Conservation (phyloP, 2,329 filamentous ascomycete genomes). For the Rugonectria rugulosa region DNA sequence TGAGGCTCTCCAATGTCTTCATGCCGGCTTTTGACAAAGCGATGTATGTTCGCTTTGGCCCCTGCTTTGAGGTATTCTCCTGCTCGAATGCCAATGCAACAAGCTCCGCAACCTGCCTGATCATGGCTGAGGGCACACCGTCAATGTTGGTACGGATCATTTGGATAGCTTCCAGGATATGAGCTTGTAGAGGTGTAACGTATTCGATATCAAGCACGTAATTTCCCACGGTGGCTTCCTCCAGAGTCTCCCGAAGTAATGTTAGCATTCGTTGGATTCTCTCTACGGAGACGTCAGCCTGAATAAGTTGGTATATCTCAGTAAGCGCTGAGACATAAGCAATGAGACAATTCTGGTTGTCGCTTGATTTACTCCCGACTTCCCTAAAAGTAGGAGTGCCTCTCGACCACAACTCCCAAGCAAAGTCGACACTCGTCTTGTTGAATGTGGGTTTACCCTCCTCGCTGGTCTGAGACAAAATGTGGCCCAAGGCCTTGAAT, state of each 20-base stretch:
- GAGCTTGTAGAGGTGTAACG: slow-evolving; percentile 74
- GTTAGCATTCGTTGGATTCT: slow-evolving; percentile 73
- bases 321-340: slow-evolving; percentile 82
- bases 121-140: slow-evolving; percentile 72
- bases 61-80: slow-evolving; percentile 44
- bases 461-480: slow-evolving; percentile 61
- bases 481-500: slow-evolving; percentile 71
- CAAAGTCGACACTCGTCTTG: slow-evolving; percentile 63
- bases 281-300: slow-evolving; percentile 66
- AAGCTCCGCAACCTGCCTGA: slow-evolving; percentile 74
- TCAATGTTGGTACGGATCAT: slow-evolving; percentile 71
- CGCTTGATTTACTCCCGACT: slow-evolving; percentile 49
- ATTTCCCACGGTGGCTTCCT: slow-evolving; percentile 70
- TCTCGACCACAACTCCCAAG: slow-evolving; percentile 75
- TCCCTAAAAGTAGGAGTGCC: slow-evolving; percentile 62
- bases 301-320: slow-evolving; percentile 80
- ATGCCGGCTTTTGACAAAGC: slow-evolving; percentile 88
- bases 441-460: slow-evolving; percentile 54
- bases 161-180: slow-evolving; percentile 72
- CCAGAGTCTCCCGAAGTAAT: slow-evolving; percentile 75
- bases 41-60: slow-evolving; percentile 78
- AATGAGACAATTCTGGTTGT: slow-evolving; percentile 83
- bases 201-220: slow-evolving; percentile 78
- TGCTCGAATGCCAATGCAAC: slow-evolving; percentile 71
- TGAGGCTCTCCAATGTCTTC: slow-evolving; percentile 68